phyloP scores from a whole-genome alignment of 2,329 filamentous ascomycete species.

The Cytospora paraplurivora region DNA sequence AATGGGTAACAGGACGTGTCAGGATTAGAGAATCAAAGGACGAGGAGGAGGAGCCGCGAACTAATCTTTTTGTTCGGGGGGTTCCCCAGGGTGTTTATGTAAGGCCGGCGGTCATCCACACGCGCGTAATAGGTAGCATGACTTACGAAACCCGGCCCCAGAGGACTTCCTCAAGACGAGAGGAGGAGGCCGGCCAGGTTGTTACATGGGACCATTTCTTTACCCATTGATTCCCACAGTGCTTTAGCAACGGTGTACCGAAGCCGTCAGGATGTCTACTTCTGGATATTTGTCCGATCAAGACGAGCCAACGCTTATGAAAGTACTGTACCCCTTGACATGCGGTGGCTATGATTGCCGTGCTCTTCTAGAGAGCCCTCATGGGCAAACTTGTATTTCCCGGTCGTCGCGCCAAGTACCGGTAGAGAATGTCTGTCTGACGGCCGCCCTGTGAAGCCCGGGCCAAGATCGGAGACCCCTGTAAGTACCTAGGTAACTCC shows the following conservation, averaged over 20 bases:
- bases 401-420: no score
- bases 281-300: neutral
- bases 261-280: neutral
- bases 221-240: slow-evolving; percentile 12
- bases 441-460: slow-evolving; percentile 5
- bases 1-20: slow-evolving; percentile 5
- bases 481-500: neutral
- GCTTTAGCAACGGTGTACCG: slow-evolving; percentile 23
- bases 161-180: slow-evolving; percentile 4
- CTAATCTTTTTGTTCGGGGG: slow-evolving; percentile 6
- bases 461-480: slow-evolving; percentile 17
- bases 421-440: neutral
- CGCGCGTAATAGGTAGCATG: slow-evolving; percentile 11
- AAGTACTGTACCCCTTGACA: neutral
- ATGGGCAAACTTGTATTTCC: no score
- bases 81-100: slow-evolving; percentile 25
- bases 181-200: slow-evolving; percentile 10
- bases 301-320: neutral
- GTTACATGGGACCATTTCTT: slow-evolving; percentile 8
- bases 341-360: neutral
- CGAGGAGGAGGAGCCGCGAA: slow-evolving; percentile 8
- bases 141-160: slow-evolving; percentile 28
- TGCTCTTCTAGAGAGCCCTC: neutral
- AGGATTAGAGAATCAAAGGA: slow-evolving; percentile 5
- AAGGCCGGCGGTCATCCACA: slow-evolving; percentile 23